A percentile compares a stretch with the other conserved stretches of the same genome.
Evolutionary conservation across 2,329 filamentous ascomycete genomes (phyloP).

Genomic region (Fusarium incarnatum): DNA sequence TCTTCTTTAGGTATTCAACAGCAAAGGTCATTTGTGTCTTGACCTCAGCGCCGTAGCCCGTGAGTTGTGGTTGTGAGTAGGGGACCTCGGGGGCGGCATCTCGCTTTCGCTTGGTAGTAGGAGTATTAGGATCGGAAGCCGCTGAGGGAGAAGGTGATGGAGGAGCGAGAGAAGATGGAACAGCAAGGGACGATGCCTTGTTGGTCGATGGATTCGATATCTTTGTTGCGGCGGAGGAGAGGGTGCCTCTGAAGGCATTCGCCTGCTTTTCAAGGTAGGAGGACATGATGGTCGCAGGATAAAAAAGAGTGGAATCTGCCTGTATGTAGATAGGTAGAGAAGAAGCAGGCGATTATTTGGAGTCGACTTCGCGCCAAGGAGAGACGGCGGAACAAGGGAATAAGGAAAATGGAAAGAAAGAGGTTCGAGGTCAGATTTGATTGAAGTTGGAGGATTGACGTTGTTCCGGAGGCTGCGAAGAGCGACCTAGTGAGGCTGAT

Average conservation of each 20-base stretch:
- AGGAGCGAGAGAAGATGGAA: conserved; percentile 59
- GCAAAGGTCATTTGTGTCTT: conserved; percentile 91
- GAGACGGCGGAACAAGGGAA: conserved; percentile 28
- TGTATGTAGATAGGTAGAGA: conserved; percentile 1
- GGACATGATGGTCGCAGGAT: conserved; percentile 63
- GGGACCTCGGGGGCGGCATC: conserved; percentile 64
- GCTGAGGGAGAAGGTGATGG: conserved; percentile 73
- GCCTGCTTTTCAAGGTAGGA: conserved; percentile 73
- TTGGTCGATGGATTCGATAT: conserved; percentile 61
- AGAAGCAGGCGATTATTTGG: not conserved
- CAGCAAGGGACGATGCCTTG: conserved; percentile 50
- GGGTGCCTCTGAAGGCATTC: conserved; percentile 70
- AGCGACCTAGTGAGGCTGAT: conserved; percentile 38
- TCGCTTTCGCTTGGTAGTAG: conserved; percentile 72
- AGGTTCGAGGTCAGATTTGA: conserved; percentile 32
- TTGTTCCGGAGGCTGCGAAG: conserved; percentile 37
- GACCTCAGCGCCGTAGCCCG: conserved; percentile 81
- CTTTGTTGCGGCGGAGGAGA: conserved; percentile 73
- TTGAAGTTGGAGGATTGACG: conserved; percentile 29
- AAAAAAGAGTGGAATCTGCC: conserved; percentile 14
- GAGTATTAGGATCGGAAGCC: conserved; percentile 69
- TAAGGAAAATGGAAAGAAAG: conserved; percentile 14
- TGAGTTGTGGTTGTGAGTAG: conserved; percentile 82
- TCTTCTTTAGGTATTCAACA: conserved; percentile 82
- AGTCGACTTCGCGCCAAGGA: conserved; percentile 18